Conservation (phyloP, 768 basidiomycete species). For the Daedaleopsis nitida region DNA sequence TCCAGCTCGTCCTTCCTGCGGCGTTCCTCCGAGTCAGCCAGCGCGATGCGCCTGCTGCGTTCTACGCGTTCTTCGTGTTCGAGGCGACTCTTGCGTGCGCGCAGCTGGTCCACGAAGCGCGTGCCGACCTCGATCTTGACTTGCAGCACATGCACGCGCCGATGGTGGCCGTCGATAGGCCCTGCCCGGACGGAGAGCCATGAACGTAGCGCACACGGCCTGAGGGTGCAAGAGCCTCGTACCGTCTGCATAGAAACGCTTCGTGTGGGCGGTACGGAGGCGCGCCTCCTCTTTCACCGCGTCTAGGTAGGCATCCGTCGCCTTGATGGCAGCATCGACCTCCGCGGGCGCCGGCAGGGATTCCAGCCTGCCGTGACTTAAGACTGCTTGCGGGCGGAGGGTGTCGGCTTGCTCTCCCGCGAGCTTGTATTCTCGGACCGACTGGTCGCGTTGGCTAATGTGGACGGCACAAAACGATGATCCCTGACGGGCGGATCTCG, state of each 20-base stretch:
- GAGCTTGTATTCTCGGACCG: not conserved
- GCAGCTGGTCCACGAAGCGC: too few relatives aligned
- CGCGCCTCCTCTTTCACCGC: not conserved
- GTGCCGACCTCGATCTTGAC: too few relatives aligned
- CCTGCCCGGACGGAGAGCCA: too few relatives aligned
- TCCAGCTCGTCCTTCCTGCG: too few relatives aligned
- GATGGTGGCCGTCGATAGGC: too few relatives aligned
- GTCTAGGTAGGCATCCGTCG: not conserved
- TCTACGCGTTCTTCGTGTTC: too few relatives aligned
- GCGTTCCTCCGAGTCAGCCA: too few relatives aligned
- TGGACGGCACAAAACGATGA: not conserved
- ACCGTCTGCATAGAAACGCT: not conserved
- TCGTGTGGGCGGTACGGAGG: not conserved
- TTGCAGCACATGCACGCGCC: too few relatives aligned
- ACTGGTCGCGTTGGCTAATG: not conserved
- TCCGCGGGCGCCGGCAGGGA: not conserved
- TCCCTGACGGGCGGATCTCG: too few relatives aligned
- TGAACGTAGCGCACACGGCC: too few relatives aligned
- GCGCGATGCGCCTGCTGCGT: too few relatives aligned
- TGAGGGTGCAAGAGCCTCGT: not conserved
- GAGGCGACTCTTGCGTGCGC: too few relatives aligned
- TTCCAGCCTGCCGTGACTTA: not conserved
- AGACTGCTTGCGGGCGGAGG: not conserved
- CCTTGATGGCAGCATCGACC: not conserved
- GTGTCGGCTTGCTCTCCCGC: not conserved